Percentiles rank a stretch among this genome's conserved stretches.
Conservation (phyloP, 179 eudicot species). For the Carnegiea gigantea region DNA sequence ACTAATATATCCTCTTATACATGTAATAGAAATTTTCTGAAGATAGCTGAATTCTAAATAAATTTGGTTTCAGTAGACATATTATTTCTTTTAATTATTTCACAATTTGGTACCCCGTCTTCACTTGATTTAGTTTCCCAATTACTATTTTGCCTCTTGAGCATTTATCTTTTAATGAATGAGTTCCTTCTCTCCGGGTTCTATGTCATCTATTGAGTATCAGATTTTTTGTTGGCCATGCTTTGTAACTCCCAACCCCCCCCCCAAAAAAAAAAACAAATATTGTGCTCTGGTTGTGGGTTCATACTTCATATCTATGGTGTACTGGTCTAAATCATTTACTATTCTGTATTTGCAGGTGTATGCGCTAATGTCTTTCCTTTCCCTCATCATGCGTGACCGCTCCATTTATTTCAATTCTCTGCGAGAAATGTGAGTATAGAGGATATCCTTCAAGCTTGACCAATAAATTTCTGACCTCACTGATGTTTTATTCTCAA, state of each 20-base stretch:
- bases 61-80: background rate
- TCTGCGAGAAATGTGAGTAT: constrained; percentile 86
- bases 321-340: constrained; percentile 12
- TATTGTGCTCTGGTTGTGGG: background rate
- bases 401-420: constrained; percentile 89
- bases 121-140: background rate
- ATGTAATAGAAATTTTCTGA: background rate
- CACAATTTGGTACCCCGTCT: background rate
- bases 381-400: constrained; percentile 70
- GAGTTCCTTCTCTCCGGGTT: background rate
- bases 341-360: constrained; percentile 53
- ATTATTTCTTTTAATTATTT: background rate
- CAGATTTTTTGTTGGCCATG: background rate
- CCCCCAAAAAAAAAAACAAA: too few relatives aligned
- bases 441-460: constrained; percentile 9
- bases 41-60: background rate
- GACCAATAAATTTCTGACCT: background rate
- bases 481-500: background rate
- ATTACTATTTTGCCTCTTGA: background rate
- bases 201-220: background rate
- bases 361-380: constrained; percentile 86
- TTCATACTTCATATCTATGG: background rate
- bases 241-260: too few relatives aligned
- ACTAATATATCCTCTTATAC: background rate
- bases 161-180: background rate